Conservation (phyloP, 202 grass and related monocot species). For the Bolboschoenoplectus hybrid region DNA sequence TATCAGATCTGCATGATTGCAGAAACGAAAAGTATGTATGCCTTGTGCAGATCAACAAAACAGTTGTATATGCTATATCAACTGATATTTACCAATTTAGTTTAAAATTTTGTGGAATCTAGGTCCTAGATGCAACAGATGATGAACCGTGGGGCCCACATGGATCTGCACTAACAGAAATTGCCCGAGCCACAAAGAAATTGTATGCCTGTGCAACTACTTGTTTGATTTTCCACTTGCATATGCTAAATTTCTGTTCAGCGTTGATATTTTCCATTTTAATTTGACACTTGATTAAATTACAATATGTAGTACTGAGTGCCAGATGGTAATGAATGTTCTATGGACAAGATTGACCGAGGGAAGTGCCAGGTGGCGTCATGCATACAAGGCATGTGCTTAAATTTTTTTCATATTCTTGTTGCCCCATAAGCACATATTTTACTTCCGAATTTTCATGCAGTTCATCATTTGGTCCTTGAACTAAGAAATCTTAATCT, state of each 20-base stretch:
- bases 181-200: conserved; percentile 89
- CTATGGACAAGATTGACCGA: conserved; percentile 87
- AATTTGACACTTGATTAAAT: conserved; percentile 37
- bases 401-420: conserved; percentile 34
- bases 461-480: conserved; percentile 13
- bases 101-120: conserved; percentile 20
- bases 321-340: conserved; percentile 96
- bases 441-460: conserved; percentile 27
- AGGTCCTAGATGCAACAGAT: conserved; percentile 95
- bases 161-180: conserved; percentile 78
- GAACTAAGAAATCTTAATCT: background rate
- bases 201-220: conserved; percentile 55
- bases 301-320: conserved; percentile 55
- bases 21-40: background rate
- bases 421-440: background rate
- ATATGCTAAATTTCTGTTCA: background rate
- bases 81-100: background rate
- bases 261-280: background rate
- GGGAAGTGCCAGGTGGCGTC: conserved; percentile 78
- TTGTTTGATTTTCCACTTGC: background rate
- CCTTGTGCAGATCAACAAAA: conserved; percentile 1
- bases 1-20: background rate
- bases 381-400: conserved; percentile 76
- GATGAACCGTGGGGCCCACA: conserved; percentile 99
- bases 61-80: background rate